phyloP scores from a whole-genome alignment of 352 stramenopile species.

The Pythium insidiosum region DNA sequence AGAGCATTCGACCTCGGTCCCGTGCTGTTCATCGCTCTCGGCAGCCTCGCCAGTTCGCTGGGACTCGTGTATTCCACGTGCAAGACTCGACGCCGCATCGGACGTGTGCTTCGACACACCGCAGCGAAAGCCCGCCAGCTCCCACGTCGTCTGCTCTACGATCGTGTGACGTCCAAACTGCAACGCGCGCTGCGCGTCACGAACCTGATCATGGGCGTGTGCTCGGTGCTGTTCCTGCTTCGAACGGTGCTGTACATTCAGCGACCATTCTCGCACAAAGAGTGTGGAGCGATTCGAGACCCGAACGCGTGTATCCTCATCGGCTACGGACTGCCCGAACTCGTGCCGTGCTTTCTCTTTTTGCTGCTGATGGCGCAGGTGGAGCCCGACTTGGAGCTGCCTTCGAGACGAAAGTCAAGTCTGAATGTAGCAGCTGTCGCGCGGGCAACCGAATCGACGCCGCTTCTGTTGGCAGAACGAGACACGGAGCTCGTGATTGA shows the following conservation, averaged over 20 bases:
- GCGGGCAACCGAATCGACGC: conserved; percentile 30
- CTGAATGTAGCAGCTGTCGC: conserved; percentile 18
- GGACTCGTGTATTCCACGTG: conserved; percentile 74
- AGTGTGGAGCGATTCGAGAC: conserved; percentile 55
- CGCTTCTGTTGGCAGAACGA: conserved; percentile 31
- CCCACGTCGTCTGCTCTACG: conserved; percentile 35
- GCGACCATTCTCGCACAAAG: conserved; percentile 62
- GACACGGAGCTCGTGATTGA: background rate
- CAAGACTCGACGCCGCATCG: conserved; percentile 62
- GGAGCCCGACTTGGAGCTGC: conserved; percentile 61
- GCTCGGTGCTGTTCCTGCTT: conserved; percentile 53
- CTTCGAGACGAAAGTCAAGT: conserved; percentile 39
- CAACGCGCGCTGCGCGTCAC: conserved; percentile 67
- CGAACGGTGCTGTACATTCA: conserved; percentile 80
- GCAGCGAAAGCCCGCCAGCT: conserved; percentile 19
- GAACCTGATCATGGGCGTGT: conserved; percentile 61
- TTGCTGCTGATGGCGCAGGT: conserved; percentile 84
- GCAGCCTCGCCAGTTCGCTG: conserved; percentile 57
- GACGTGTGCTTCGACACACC: conserved; percentile 47
- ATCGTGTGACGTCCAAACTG: conserved; percentile 59
- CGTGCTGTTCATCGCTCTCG: conserved; percentile 57
- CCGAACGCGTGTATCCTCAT: conserved; percentile 60
- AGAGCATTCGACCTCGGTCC: conserved; percentile 28
- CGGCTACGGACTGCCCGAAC: conserved; percentile 62
- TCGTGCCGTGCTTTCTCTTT: conserved; percentile 69